Evolutionary conservation across 2,329 filamentous ascomycete species (phyloP), one percentile per base, ranked within the genome.

Genomic region (Phialemonium atrogriseum): DNA sequence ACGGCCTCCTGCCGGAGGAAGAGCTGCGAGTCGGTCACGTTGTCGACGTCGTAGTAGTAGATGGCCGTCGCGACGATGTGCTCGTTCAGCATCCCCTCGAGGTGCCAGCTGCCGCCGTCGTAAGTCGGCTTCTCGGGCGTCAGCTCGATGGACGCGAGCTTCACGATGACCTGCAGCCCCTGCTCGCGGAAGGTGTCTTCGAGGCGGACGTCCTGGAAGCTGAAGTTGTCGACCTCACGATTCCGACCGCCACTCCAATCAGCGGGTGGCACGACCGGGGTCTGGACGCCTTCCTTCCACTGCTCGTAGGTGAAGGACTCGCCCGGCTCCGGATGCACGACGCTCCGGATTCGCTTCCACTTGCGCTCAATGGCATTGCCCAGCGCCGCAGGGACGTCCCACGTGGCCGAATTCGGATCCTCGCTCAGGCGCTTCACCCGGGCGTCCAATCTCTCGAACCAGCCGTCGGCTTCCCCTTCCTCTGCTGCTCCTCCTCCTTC

Each of bases 61-160:
- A 82, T 55, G 1, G 76, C 70, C 0, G 74, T 76, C 0, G 74
- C 74, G 40, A 66, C 68, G 22, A 84, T 79, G 39, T 69, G 70
- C 49, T 83, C 77, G 42, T 82, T 81, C 7, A 64, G 41, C 38
- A 58, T 56, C 12, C 72, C 70, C 39, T 76, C 72, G 3, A 72
- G 45, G 40, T 76, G 71, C 66, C 71, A 77, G 2, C 52, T 55
- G 1, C 71, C 71, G 11, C 68, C 68, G 0, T 54, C 50, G 39
- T 74, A 80, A 0, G 46, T 45, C 0, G 76, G 70, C 3, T 72
- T 64, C 12, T 72, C 68, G 0, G 77, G 77, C 0, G 65, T 73
- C 1, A 82, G 59, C 17, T 77, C 62, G 26, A 81, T 72, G 28
- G 69, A 74, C 10, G 72, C 64, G 9, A 83, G 54, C 49, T 80